These are phyloP conservation scores for Pyrrhoderma lamaoense DNA, from an alignment of 1,284 basidiomycete species.

Conservation along the genomic window DNA sequence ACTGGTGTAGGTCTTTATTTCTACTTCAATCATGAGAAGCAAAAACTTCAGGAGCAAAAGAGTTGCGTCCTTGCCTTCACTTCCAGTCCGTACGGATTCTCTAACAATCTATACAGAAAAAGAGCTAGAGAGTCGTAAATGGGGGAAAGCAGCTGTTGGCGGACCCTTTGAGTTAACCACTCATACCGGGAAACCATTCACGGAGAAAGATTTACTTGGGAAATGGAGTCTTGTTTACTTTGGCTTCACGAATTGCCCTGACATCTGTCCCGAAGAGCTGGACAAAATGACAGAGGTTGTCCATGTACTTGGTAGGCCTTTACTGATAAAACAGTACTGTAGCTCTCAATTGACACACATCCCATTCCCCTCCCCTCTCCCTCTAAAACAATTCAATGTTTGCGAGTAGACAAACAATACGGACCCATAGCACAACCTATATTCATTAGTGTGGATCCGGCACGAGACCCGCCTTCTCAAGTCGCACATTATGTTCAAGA, in stretches of 20 bases:
- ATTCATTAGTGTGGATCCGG: conserved; percentile 96
- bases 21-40: conserved; percentile 89
- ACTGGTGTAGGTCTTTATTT: conserved; percentile 79
- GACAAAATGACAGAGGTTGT: conserved; percentile 93
- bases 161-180: conserved; percentile 80
- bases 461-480: conserved; percentile 70
- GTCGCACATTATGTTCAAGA: conserved; percentile 63
- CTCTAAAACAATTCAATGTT: conserved; percentile 9
- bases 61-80: conserved; percentile 27
- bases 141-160: conserved; percentile 75
- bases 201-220: conserved; percentile 78
- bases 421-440: conserved; percentile 71
- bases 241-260: conserved; percentile 96
- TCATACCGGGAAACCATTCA: conserved; percentile 65
- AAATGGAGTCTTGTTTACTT: conserved; percentile 93
- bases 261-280: conserved; percentile 97
- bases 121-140: conserved; percentile 50
- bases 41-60: conserved; percentile 66
- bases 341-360: no score
- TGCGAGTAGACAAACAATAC: conserved; percentile 54
- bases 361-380: not conserved
- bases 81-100: not conserved
- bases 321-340: no score
- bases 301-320: conserved; percentile 57
- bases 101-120: conserved; percentile 40